These are phyloP conservation scores for Sicyos edulis DNA, from an alignment of 306 rosid genomes.

Conservation along the genomic window DNA sequence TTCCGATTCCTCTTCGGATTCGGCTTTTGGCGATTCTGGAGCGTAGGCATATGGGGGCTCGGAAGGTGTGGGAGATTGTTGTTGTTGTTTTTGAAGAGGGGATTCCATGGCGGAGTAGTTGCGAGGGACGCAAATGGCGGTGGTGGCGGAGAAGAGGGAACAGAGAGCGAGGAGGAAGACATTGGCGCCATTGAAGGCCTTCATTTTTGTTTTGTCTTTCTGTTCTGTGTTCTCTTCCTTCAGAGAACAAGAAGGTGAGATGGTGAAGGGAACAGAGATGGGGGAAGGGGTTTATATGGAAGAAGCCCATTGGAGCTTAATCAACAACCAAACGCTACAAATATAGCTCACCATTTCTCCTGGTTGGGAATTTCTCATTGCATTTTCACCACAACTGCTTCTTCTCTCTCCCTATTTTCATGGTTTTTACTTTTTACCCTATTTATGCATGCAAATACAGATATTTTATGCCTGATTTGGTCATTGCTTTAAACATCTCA, in stretches of 20 bases:
- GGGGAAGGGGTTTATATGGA: conserved; percentile 2
- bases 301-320: neutral
- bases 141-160: neutral
- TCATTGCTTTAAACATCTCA: too few relatives aligned
- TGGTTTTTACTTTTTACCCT: neutral
- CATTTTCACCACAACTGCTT: conserved; percentile 11
- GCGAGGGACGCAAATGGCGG: conserved; percentile 18
- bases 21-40: too few relatives aligned
- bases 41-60: too few relatives aligned
- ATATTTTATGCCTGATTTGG: neutral
- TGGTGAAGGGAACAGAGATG: neutral
- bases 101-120: neutral
- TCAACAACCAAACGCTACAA: neutral
- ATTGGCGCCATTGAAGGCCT: neutral
- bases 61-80: too few relatives aligned
- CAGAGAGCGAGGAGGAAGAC: conserved; percentile 14
- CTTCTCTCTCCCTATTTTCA: neutral
- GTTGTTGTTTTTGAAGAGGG: too few relatives aligned
- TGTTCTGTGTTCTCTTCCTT: conserved; percentile 6
- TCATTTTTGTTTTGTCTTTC: neutral
- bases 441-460: neutral
- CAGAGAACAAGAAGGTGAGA: conserved; percentile 16
- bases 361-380: neutral
- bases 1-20: too few relatives aligned
- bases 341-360: neutral